phyloP scores from a whole-genome alignment of 768 basidiomycete species.

The Amanita rubescens region DNA sequence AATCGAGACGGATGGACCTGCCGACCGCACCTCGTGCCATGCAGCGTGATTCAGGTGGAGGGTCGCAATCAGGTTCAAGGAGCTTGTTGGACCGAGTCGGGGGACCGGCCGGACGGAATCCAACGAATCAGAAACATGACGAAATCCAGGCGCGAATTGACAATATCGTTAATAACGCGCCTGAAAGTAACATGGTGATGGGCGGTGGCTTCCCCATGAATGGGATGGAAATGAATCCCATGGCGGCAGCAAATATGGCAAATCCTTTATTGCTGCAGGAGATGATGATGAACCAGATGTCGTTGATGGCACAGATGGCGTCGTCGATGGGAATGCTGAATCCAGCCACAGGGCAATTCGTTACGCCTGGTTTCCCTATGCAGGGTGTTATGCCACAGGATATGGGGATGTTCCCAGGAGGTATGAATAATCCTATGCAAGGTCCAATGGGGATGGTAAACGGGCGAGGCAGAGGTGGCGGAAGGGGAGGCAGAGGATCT shows the following conservation, averaged over 20 bases:
- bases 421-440: constrained; percentile 18
- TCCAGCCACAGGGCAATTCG: constrained; percentile 49
- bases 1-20: constrained; percentile 65
- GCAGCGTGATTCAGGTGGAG: constrained; percentile 35
- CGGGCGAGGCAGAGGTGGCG: constrained; percentile 34
- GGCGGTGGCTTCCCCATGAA: constrained; percentile 35
- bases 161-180: constrained; percentile 57
- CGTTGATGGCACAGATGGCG: constrained; percentile 90
- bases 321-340: constrained; percentile 74
- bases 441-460: constrained; percentile 20
- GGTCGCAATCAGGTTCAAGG: constrained; percentile 31
- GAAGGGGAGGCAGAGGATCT: constrained; percentile 38
- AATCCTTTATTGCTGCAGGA: constrained; percentile 77
- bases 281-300: constrained; percentile 90
- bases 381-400: constrained; percentile 46
- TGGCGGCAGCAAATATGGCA: constrained; percentile 43
- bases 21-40: constrained; percentile 87
- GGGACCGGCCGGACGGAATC: constrained; percentile 34
- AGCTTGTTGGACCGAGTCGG: constrained; percentile 84
- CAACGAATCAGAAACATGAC: constrained; percentile 39
- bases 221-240: constrained; percentile 58
- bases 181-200: constrained; percentile 53
- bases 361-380: constrained; percentile 50
- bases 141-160: constrained; percentile 77
- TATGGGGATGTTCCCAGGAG: constrained; percentile 41